Conservation (phyloP, 371 early-diverging fungal species). For the Mortierella sp. region DNA sequence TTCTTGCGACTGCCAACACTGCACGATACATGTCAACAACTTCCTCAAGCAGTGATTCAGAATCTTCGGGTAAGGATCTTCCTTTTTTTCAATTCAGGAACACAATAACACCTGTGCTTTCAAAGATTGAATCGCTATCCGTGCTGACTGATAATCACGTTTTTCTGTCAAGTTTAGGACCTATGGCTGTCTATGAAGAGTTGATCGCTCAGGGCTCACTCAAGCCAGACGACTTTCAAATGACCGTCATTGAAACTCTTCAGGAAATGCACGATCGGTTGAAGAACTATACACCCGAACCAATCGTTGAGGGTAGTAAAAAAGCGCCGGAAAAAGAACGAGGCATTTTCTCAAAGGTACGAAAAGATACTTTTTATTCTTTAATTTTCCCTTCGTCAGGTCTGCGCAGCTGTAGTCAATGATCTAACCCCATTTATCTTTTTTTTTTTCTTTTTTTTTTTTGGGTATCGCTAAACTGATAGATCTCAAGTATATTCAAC, state of each 20-base stretch:
- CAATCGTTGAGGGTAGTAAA: slow-evolving; percentile 19
- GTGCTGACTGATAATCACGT: not conserved
- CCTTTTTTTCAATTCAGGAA: not conserved
- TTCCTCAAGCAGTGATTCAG: not conserved
- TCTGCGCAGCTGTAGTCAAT: too few species aligned
- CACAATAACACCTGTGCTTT: not conserved
- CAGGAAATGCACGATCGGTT: slow-evolving; percentile 69
- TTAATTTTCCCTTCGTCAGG: too few species aligned
- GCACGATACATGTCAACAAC: slow-evolving; percentile 13
- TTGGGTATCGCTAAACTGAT: not conserved
- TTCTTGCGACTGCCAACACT: not conserved
- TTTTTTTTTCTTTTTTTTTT: not conserved
- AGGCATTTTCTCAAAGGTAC: slow-evolving; percentile 60
- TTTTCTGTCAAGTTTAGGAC: slow-evolving; percentile 33
- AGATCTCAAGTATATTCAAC: slow-evolving; percentile 54
- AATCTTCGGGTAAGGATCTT: slow-evolving; percentile 2
- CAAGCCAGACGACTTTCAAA: slow-evolving; percentile 70
- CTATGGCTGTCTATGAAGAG: slow-evolving; percentile 56
- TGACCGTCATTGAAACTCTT: slow-evolving; percentile 64
- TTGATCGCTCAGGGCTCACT: slow-evolving; percentile 58
- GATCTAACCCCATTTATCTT: not conserved
- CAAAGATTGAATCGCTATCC: too few species aligned
- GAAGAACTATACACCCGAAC: slow-evolving; percentile 61
- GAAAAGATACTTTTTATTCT: not conserved
- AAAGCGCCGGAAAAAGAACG: slow-evolving; percentile 27